Conservation (phyloP, 352 stramenopile genomes). For the Globisporangium cederbergense region DNA sequence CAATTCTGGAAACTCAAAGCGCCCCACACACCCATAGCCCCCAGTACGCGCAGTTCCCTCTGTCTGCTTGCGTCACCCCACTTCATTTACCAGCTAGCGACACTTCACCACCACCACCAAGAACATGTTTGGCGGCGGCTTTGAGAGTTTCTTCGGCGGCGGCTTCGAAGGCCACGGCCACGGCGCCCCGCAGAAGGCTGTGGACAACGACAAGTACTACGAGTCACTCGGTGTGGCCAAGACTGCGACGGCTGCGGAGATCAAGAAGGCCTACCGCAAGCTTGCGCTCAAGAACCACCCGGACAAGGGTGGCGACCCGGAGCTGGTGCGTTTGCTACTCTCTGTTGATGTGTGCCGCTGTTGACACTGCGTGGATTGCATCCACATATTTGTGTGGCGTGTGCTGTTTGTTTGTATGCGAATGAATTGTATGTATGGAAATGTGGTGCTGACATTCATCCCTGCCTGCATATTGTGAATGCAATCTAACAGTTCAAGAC, state of each 20-base stretch:
- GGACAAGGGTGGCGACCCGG: slow-evolving; percentile 97
- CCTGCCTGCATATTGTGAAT: slow-evolving; percentile 10
- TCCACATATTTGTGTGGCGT: not conserved
- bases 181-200: slow-evolving; percentile 45
- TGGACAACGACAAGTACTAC: slow-evolving; percentile 89
- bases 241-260: slow-evolving; percentile 75
- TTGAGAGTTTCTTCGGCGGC: slow-evolving; percentile 85
- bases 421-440: not conserved
- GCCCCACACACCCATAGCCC: not conserved
- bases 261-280: slow-evolving; percentile 91
- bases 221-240: slow-evolving; percentile 85
- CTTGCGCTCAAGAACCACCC: slow-evolving; percentile 94
- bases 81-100: not conserved
- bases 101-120: slow-evolving; percentile 9
- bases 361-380: not conserved
- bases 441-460: slow-evolving; percentile 1
- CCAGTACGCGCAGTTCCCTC: not conserved
- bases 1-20: slow-evolving; percentile 16
- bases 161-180: slow-evolving; percentile 55
- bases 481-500: slow-evolving; percentile 78
- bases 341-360: not conserved
- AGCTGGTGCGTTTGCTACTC: slow-evolving; percentile 47
- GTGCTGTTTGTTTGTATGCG: not conserved
- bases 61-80: not conserved
- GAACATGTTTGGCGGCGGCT: slow-evolving; percentile 80